These are phyloP conservation scores for Bertia moriformis DNA, from an alignment of 2,329 filamentous ascomycete species.

Conservation along the genomic window DNA sequence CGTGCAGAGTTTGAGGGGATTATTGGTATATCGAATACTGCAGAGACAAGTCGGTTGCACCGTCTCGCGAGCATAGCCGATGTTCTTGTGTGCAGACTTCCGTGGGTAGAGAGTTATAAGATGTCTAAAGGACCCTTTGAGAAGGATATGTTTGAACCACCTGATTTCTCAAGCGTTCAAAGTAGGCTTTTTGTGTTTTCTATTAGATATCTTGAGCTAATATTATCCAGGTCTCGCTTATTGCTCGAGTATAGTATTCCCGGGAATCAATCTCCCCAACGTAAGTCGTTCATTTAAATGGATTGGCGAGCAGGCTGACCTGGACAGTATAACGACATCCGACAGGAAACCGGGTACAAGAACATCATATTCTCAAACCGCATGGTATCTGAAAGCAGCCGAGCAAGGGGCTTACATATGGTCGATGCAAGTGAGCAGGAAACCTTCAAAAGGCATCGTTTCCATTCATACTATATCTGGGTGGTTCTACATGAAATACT, in stretches of 20 bases:
- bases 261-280: constrained; percentile 27
- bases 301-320: constrained; percentile 2
- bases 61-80: constrained; percentile 50
- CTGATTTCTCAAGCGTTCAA: constrained; percentile 61
- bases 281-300: constrained; percentile 13
- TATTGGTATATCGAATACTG: constrained; percentile 47
- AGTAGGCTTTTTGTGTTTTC: constrained; percentile 28
- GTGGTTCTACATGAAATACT: constrained; percentile 57
- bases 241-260: constrained; percentile 25
- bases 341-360: constrained; percentile 47
- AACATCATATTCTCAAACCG: constrained; percentile 48
- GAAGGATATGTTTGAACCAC: constrained; percentile 56
- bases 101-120: constrained; percentile 29
- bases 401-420: constrained; percentile 31
- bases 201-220: constrained; percentile 2
- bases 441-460: constrained; percentile 46
- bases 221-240: constrained; percentile 20
- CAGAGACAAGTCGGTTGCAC: constrained; percentile 43
- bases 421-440: constrained; percentile 45
- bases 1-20: constrained; percentile 46
- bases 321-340: constrained; percentile 35
- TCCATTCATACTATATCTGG: constrained; percentile 56
- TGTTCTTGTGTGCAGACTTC: constrained; percentile 51
- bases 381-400: constrained; percentile 27
- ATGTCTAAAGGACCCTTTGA: constrained; percentile 43